A percentile compares a stretch with the other conserved stretches of the same genome.
These are phyloP conservation scores for Aureobasidium sp. DNA, from an alignment of 2,329 filamentous ascomycete species.

Conservation along the genomic window DNA sequence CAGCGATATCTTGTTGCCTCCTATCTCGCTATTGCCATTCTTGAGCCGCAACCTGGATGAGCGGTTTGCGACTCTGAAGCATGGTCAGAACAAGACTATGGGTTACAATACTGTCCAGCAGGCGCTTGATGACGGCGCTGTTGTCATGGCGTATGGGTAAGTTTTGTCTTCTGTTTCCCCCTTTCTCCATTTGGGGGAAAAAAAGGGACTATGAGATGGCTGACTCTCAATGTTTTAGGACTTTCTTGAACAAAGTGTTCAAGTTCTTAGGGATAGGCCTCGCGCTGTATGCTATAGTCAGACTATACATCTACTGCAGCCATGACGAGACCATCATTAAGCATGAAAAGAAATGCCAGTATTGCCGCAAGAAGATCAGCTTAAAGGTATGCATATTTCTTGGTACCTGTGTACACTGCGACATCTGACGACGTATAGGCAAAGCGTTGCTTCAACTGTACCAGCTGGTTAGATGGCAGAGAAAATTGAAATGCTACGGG, in stretches of 20 bases:
- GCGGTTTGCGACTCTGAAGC: conserved; percentile 61
- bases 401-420: too few species aligned
- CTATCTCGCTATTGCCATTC: conserved; percentile 61
- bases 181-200: not conserved
- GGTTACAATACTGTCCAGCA: conserved; percentile 66
- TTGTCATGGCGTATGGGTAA: conserved; percentile 64
- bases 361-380: conserved; percentile 57
- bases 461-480: conserved; percentile 51
- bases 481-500: conserved; percentile 32
- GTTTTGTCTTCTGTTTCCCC: not conserved
- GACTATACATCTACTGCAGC: conserved; percentile 50
- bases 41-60: conserved; percentile 65
- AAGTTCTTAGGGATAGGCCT: conserved; percentile 61
- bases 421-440: conserved; percentile 44
- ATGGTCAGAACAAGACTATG: conserved; percentile 46
- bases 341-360: conserved; percentile 60
- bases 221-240: not conserved
- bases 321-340: conserved; percentile 64
- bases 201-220: not conserved
- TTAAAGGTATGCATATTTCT: not conserved
- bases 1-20: conserved; percentile 61
- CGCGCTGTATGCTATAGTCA: conserved; percentile 57
- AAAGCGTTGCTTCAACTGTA: conserved; percentile 49
- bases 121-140: conserved; percentile 62
- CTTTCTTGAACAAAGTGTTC: conserved; percentile 57